Percentiles rank a stretch among this genome's conserved stretches.
Evolutionary conservation across 768 basidiomycete genomes (phyloP).

Genomic region (Cystobasidium tubakii): DNA sequence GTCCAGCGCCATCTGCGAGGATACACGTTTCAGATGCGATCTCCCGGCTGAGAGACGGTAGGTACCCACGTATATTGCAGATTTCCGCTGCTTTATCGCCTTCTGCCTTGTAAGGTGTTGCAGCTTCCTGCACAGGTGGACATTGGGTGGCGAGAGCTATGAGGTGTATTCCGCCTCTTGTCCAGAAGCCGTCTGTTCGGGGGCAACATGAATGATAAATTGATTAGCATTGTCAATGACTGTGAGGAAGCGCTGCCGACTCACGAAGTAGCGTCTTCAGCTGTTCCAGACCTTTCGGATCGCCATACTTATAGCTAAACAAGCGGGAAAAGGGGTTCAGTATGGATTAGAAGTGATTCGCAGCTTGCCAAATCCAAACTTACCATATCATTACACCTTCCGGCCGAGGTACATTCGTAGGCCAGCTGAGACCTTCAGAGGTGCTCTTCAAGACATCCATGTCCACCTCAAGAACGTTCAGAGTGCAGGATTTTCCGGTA

Average conservation of each 20-base stretch:
- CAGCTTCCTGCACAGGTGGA: slow-evolving; percentile 55
- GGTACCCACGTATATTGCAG: slow-evolving; percentile 38
- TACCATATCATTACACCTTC: slow-evolving; percentile 74
- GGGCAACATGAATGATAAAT: background rate
- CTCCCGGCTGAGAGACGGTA: no score
- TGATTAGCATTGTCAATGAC: no score
- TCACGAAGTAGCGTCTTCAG: slow-evolving; percentile 37
- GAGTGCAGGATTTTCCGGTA: slow-evolving; percentile 47
- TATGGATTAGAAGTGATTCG: background rate
- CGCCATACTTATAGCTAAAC: slow-evolving; percentile 42
- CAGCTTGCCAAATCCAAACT: background rate
- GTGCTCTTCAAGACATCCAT: slow-evolving; percentile 39
- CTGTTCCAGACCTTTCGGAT: slow-evolving; percentile 36
- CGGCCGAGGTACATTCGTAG: slow-evolving; percentile 58
- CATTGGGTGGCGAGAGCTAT: slow-evolving; percentile 84
- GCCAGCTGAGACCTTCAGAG: slow-evolving; percentile 51
- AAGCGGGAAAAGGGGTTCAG: background rate
- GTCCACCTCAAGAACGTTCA: slow-evolving; percentile 47
- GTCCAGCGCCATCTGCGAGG: slow-evolving; percentile 42
- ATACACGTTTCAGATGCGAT: background rate
- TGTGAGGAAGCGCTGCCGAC: no score
- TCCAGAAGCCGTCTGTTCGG: slow-evolving; percentile 53
- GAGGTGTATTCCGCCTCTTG: slow-evolving; percentile 60
- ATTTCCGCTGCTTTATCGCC: slow-evolving; percentile 34
- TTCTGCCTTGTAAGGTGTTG: slow-evolving; percentile 45